Evolutionary conservation across 1,284 basidiomycete species (phyloP), one percentile per base, ranked within the genome.

Genomic region (Ceratobasidium papillatum): DNA sequence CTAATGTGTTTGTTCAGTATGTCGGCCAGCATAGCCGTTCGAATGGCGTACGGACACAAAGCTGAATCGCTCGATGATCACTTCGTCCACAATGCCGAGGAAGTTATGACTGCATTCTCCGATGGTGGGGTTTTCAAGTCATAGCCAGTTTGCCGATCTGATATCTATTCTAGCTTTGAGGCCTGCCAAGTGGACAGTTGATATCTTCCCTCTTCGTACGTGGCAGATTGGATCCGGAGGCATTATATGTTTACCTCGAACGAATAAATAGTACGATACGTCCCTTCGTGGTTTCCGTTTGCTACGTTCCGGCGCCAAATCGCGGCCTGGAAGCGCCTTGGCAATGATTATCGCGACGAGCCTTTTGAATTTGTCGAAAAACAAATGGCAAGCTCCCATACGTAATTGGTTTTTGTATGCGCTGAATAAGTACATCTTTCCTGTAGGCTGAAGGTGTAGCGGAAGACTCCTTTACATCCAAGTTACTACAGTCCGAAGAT

Each of bases 201-300:
- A 65, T 17, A 52, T 65, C 3, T 65, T 65, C 34, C 63, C 63
- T 1, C 5, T 51, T 7, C n/a, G 63, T 65, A 11, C 45, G 63
- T 65, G 9, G 2, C 36, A 1, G 30, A 52, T n/a, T 12, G 5
- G 0, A 34, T 34, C 43, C n/a, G 22, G 11, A 19, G 19, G 3
- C n/a, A 17, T 34, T 22, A 11, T 3, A 17, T 36, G 17, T 65
- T 34, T 51, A 45, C 25, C 22, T 12, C 1, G 12, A 41, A 41
- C 5, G 38, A n/a, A 41, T 38, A 17, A 0, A 17, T 36, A 81
- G 81, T 81, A 25, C 75, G 72, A 14, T 78, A 80, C 54, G 74
- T 81, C 19, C 81, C 81, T 2, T 61, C 77, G 2, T 81, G 81
- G 81, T 66, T 81, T 63, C 81, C 81, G 27, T 80, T 81, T 5